phyloP scores from a whole-genome alignment of 1,284 basidiomycete species.

The Fomitiporia mediterranea region DNA sequence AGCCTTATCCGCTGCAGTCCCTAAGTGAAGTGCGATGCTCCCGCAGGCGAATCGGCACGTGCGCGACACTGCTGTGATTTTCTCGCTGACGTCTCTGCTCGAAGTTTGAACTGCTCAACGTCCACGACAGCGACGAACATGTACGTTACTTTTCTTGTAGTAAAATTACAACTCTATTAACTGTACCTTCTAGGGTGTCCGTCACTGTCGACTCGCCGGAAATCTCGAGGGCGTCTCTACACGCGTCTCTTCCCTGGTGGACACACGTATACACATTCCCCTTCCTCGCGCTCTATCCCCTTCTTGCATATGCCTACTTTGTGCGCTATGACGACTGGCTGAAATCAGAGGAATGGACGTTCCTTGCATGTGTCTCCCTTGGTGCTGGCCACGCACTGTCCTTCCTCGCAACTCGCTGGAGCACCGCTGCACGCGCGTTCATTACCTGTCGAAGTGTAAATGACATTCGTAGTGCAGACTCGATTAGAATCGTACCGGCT shows the following conservation, averaged over 20 bases:
- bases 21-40: too few relatives aligned
- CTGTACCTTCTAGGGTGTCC: slow-evolving; percentile 32
- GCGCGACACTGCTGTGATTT: neutral
- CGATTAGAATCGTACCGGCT: slow-evolving; percentile 82
- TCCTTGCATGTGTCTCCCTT: slow-evolving; percentile 84
- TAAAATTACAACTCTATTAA: neutral
- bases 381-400: slow-evolving; percentile 88
- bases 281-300: slow-evolving; percentile 82
- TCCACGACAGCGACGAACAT: neutral
- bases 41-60: too few relatives aligned
- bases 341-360: slow-evolving; percentile 94
- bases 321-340: slow-evolving; percentile 88
- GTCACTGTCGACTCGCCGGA: slow-evolving; percentile 79
- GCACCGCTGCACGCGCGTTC: slow-evolving; percentile 71
- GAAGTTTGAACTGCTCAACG: neutral
- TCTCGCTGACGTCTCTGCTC: neutral
- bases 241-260: slow-evolving; percentile 74
- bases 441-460: slow-evolving; percentile 70
- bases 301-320: slow-evolving; percentile 90
- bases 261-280: slow-evolving; percentile 82
- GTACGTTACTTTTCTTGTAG: too few relatives aligned
- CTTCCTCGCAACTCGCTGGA: slow-evolving; percentile 93
- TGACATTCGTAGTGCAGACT: slow-evolving; percentile 70
- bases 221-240: slow-evolving; percentile 78
- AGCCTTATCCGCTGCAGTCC: too few relatives aligned